Evolutionary conservation across 2,329 filamentous ascomycete genomes (phyloP).

Genomic region (Magnaporthales sp.): DNA sequence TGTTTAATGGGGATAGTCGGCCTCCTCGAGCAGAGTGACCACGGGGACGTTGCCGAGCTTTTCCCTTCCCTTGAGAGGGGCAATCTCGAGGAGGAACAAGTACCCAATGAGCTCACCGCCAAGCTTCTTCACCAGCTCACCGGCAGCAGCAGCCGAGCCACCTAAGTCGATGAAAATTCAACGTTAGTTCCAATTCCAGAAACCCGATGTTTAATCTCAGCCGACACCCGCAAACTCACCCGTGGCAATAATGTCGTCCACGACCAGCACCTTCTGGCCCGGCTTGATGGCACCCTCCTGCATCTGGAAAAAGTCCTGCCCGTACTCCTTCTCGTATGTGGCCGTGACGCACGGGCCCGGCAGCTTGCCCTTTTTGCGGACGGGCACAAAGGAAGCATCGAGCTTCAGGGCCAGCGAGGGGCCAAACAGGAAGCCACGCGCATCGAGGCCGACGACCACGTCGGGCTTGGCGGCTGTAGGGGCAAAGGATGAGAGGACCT

Average conservation of each 20-base stretch:
- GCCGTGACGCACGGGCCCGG: constrained; percentile 82
- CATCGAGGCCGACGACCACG: constrained; percentile 88
- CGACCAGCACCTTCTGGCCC: constrained; percentile 83
- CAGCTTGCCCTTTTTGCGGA: constrained; percentile 92
- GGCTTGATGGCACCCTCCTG: constrained; percentile 76
- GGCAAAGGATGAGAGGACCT: constrained; percentile 48
- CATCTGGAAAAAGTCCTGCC: constrained; percentile 92
- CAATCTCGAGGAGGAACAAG: constrained; percentile 91
- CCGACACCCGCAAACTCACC: constrained; percentile 48
- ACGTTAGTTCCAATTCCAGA: neutral
- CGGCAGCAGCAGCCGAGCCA: constrained; percentile 83
- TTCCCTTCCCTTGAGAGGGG: constrained; percentile 83
- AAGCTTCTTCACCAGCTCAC: constrained; percentile 75
- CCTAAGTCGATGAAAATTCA: constrained; percentile 41
- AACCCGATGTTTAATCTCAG: neutral
- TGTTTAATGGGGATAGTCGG: constrained; percentile 3
- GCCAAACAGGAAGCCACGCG: constrained; percentile 91
- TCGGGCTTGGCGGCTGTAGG: constrained; percentile 57
- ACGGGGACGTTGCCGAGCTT: constrained; percentile 75
- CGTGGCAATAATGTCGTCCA: constrained; percentile 98
- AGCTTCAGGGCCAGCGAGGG: constrained; percentile 78
- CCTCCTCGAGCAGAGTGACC: constrained; percentile 64
- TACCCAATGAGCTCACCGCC: constrained; percentile 82
- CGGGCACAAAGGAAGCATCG: constrained; percentile 80
- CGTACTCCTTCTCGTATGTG: constrained; percentile 91